Base-by-base conservation (phyloP, 2,329 filamentous ascomycete species). In the Beauveria rudraprayagi region DNA sequence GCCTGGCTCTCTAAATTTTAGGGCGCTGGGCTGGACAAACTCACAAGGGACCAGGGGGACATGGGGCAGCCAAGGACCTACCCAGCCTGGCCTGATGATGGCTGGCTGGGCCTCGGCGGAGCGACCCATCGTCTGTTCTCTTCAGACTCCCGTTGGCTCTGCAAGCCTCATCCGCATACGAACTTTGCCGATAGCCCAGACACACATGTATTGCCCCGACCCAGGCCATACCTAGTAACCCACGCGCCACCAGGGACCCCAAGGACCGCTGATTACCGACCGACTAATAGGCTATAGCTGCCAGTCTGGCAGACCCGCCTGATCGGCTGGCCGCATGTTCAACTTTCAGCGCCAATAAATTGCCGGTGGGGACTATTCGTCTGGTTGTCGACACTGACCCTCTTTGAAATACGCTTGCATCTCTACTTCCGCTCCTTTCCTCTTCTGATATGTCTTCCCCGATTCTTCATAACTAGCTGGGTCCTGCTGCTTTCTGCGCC, bases 251-350 rank as follows among this genome's bases (percentile, higher is more conserved):
- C 52, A 55, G 37, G 51, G 51, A 26, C 37, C 26, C 26, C 34
- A 58, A 43, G 19, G 43, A 50, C 56, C 14, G 34, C 41, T 30
- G 26, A 50, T 34, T 41, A 37, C 34, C 34, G 37, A 43, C 22
- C 26, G 28, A 24, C 34, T 34, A 50, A 28, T 22, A 22, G 22
- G 22, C 22, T 22, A 22, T 50, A 50, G 22, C 56, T 41, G 19
- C 56, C 24, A 57, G 43, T 57, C 19, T 58, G 10, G 30, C 64
- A 59, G 64, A 59, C 60, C 53, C 61, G 61, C 63, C 55, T 66
- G 65, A 67, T 67, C 64, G 66, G 64, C 64, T 64, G 63, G 60
- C 56, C 51, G 63, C 66, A 65, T 65, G 55, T 63, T n/a, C 62
- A 62, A 65, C 63, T 64, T 64, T 65, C 16, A 9, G 58, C 65